Evolutionary conservation across 2,329 filamentous ascomycete genomes (phyloP).

Genomic region (Arthrobotrys iridis): DNA sequence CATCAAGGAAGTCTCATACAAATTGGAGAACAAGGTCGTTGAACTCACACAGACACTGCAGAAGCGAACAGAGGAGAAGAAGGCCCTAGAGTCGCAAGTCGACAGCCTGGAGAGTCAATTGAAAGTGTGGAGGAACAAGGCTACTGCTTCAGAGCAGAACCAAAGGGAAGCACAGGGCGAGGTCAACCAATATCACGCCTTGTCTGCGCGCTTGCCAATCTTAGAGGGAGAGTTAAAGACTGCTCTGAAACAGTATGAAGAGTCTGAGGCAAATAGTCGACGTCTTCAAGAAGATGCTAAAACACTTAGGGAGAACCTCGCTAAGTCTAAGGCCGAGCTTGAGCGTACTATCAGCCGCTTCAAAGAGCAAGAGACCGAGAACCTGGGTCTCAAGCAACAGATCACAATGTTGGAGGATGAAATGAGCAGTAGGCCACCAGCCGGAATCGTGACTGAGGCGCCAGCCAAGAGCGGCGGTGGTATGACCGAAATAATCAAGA

Average conservation of each 20-base stretch:
- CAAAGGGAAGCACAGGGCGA: slow-evolving; percentile 95
- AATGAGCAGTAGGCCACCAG: slow-evolving; percentile 64
- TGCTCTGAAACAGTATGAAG: slow-evolving; percentile 86
- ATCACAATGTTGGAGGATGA: slow-evolving; percentile 91
- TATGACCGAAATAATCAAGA: slow-evolving; percentile 84
- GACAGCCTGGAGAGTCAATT: slow-evolving; percentile 96
- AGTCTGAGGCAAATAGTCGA: slow-evolving; percentile 89
- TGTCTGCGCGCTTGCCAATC: slow-evolving; percentile 84
- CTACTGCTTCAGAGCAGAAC: slow-evolving; percentile 86
- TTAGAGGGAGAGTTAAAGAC: slow-evolving; percentile 97
- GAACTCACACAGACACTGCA: slow-evolving; percentile 95
- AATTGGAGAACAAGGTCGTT: slow-evolving; percentile 98
- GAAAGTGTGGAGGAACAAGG: slow-evolving; percentile 92
- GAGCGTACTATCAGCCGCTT: slow-evolving; percentile 80
- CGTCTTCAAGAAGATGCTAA: slow-evolving; percentile 94
- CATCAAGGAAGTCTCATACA: slow-evolving; percentile 95
- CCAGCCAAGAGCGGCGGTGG: slow-evolving; percentile 68
- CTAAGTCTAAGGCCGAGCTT: slow-evolving; percentile 80
- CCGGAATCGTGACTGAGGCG: slow-evolving; percentile 74
- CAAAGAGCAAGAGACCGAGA: slow-evolving; percentile 82
- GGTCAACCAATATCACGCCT: slow-evolving; percentile 96
- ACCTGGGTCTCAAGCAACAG: slow-evolving; percentile 84
- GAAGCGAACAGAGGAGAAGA: slow-evolving; percentile 93
- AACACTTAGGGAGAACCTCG: slow-evolving; percentile 81
- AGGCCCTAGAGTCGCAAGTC: slow-evolving; percentile 83